Evolutionary conservation across 2,329 filamentous ascomycete genomes (phyloP).

Genomic region (Torrubiellomyces zombiae): DNA sequence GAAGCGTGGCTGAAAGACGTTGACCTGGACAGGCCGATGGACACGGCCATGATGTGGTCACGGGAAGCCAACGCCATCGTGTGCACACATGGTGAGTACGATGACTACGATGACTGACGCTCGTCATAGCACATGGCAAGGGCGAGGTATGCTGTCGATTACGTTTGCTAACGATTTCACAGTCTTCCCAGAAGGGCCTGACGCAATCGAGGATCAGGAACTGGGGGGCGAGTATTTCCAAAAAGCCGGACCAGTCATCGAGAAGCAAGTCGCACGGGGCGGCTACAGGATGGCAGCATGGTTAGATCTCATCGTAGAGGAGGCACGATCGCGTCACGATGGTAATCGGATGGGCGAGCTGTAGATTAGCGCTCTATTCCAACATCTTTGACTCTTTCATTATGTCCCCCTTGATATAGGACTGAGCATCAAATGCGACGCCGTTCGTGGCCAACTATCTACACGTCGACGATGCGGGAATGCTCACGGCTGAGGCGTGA

Average conservation of each 20-base stretch:
- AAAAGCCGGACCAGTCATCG: conserved; percentile 44
- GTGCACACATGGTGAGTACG: conserved; percentile 37
- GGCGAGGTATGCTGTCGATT: no score
- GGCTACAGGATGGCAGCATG: conserved; percentile 53
- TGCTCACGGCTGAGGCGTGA: no score
- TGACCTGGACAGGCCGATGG: conserved; percentile 33
- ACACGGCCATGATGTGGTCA: conserved; percentile 47
- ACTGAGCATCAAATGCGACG: no score
- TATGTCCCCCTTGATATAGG: no score
- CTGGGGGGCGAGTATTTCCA: conserved; percentile 47
- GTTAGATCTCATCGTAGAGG: conserved; percentile 44
- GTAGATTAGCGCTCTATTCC: no score
- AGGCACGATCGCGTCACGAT: conserved; percentile 10
- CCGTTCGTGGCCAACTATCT: no score
- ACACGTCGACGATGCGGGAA: no score
- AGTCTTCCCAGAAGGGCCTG: conserved; percentile 46
- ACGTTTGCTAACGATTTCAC: conserved; percentile 5
- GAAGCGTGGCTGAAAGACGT: conserved; percentile 40
- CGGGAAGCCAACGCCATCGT: conserved; percentile 45
- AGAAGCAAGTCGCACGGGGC: conserved; percentile 49
- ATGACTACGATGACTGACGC: background rate
- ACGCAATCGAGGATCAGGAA: conserved; percentile 41
- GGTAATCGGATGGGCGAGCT: no score
- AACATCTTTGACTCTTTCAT: no score
- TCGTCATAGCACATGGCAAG: no score